phyloP scores from a whole-genome alignment of 768 basidiomycete genomes.

The Lactifluus subvellereus region DNA sequence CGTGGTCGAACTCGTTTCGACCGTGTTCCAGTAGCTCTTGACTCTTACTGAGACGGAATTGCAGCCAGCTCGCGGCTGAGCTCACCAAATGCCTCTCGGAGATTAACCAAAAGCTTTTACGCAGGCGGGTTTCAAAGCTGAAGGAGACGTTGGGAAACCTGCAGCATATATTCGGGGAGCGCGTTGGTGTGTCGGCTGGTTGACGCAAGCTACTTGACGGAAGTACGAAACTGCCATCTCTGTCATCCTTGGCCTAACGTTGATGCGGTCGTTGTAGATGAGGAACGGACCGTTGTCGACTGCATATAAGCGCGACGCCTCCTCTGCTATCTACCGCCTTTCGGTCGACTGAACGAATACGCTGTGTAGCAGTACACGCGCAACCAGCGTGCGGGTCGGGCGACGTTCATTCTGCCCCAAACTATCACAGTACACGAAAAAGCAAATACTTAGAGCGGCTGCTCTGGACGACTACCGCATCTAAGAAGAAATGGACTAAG shows the following conservation, averaged over 20 bases:
- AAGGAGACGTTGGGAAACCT: constrained; percentile 82
- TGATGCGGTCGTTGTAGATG: constrained; percentile 93
- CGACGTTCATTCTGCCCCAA: constrained; percentile 82
- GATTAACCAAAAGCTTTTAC: constrained; percentile 71
- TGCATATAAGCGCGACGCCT: constrained; percentile 49
- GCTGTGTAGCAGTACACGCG: constrained; percentile 41
- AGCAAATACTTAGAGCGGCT: too few species aligned
- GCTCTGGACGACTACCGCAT: too few species aligned
- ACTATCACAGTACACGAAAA: too few species aligned
- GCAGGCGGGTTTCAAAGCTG: constrained; percentile 78
- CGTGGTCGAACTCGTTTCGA: not conserved
- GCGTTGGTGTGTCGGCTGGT: constrained; percentile 79
- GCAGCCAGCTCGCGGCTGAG: constrained; percentile 84
- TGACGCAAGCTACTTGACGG: constrained; percentile 89
- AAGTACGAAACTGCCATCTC: constrained; percentile 92
- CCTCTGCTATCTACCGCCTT: too few species aligned
- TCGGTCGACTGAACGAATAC: too few species aligned
- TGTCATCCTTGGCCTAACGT: constrained; percentile 72
- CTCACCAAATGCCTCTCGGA: constrained; percentile 86
- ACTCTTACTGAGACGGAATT: not conserved
- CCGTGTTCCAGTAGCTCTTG: not conserved
- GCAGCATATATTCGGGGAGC: constrained; percentile 87
- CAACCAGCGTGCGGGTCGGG: constrained; percentile 89
- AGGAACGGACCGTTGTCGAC: constrained; percentile 94
- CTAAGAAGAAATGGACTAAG: too few species aligned